Evolutionary conservation across 2,329 filamentous ascomycete genomes (phyloP).

Genomic region (Penicillium sp.): DNA sequence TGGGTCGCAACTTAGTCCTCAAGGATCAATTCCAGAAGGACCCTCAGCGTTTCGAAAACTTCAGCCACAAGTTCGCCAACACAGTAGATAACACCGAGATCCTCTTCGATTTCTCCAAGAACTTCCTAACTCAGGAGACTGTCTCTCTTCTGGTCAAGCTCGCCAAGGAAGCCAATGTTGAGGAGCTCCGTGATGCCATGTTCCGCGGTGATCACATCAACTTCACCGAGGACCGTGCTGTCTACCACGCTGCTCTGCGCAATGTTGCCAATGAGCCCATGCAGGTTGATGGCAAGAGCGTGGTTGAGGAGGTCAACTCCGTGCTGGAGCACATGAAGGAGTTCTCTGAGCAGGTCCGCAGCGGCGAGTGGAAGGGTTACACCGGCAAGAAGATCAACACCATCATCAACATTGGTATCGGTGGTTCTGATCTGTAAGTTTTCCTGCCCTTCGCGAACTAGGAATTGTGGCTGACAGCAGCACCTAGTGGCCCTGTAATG

Average conservation of each 20-base stretch:
- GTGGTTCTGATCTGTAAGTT: slow-evolving; percentile 92
- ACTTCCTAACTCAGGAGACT: slow-evolving; percentile 93
- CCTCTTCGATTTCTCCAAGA: slow-evolving; percentile 99
- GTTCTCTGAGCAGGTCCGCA: slow-evolving; percentile 92
- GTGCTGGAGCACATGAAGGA: slow-evolving; percentile 98
- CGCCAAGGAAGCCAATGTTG: slow-evolving; percentile 83
- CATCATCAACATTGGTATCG: slow-evolving; percentile 97
- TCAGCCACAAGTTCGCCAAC: slow-evolving; percentile 81
- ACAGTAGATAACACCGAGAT: slow-evolving; percentile 77
- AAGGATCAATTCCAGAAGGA: slow-evolving; percentile 92
- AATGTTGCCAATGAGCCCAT: slow-evolving; percentile 80
- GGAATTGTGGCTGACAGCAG: slow-evolving; percentile 19
- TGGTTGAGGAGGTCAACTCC: slow-evolving; percentile 87
- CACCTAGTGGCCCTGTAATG: slow-evolving; percentile 85
- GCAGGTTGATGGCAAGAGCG: slow-evolving; percentile 85
- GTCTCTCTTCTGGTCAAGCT: slow-evolving; percentile 82
- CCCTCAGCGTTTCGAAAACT: slow-evolving; percentile 82
- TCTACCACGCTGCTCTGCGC: slow-evolving; percentile 91
- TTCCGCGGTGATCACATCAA: slow-evolving; percentile 98
- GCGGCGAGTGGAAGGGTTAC: slow-evolving; percentile 94
- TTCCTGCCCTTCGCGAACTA: neutral
- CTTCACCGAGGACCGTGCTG: slow-evolving; percentile 94
- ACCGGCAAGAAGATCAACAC: slow-evolving; percentile 96
- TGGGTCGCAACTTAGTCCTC: slow-evolving; percentile 85
- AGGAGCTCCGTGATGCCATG: slow-evolving; percentile 95